Evolutionary conservation across 331 rosid genomes (phyloP).

Genomic region (Malus hybrid): DNA sequence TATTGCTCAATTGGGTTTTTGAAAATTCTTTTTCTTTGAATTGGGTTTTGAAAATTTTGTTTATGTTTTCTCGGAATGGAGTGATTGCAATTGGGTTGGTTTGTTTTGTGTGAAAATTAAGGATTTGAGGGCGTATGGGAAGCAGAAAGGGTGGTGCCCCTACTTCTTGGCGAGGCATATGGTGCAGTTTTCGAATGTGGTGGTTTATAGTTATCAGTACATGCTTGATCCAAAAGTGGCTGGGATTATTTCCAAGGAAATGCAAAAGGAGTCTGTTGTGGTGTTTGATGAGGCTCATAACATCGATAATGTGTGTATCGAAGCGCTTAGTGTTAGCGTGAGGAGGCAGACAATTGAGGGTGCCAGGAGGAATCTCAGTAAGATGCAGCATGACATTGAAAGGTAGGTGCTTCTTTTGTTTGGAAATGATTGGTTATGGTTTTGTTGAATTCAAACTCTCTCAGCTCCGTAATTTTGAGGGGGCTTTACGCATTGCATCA

Average conservation of each 20-base stretch:
- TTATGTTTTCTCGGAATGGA: background rate
- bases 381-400: constrained; percentile 80
- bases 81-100: background rate
- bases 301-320: constrained; percentile 88
- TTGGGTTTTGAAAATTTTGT: constrained; percentile 17
- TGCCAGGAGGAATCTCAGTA: constrained; percentile 61
- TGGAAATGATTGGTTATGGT: background rate
- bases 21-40: background rate
- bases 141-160: constrained; percentile 76
- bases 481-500: constrained; percentile 20
- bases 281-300: constrained; percentile 96
- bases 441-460: background rate
- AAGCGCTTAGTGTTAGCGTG: constrained; percentile 94
- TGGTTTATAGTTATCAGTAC: constrained; percentile 90
- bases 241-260: constrained; percentile 81
- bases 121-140: constrained; percentile 75
- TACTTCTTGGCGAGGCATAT: constrained; percentile 85
- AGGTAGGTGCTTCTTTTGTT: constrained; percentile 42
- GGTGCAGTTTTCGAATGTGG: constrained; percentile 92
- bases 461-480: too few species aligned
- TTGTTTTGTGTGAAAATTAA: background rate
- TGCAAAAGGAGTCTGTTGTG: constrained; percentile 90
- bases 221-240: constrained; percentile 96
- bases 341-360: constrained; percentile 95
- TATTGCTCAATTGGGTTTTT: constrained; percentile 1